Evolutionary conservation across 768 basidiomycete species (phyloP).

Genomic region (Suillus decipiens): DNA sequence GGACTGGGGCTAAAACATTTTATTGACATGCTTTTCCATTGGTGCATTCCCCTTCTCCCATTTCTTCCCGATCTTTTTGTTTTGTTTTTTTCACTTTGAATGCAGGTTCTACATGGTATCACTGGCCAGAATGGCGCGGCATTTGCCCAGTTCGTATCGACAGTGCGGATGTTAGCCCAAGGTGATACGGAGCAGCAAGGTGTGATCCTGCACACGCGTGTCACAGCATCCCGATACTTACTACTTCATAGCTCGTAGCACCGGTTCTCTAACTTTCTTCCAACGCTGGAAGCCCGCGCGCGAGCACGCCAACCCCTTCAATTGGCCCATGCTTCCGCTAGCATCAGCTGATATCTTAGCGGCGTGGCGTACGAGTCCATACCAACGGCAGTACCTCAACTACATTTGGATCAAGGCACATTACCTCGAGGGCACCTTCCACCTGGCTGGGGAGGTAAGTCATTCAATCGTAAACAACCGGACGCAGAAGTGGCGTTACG

Average conservation of each 20-base stretch:
- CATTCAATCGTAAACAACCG: background rate
- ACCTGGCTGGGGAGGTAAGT: conserved; percentile 3
- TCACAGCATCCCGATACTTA: background rate
- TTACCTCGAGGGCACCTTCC: conserved; percentile 18
- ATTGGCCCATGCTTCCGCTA: conserved; percentile 33
- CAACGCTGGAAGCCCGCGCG: conserved; percentile 34
- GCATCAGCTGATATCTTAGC: conserved; percentile 30
- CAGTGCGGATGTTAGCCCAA: conserved; percentile 25
- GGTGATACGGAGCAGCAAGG: conserved; percentile 29
- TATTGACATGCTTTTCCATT: conserved; percentile 5
- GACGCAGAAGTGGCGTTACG: background rate
- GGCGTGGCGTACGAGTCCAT: conserved; percentile 24
- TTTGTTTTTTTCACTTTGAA: background rate
- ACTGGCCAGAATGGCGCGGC: conserved; percentile 18
- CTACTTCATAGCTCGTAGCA: conserved; percentile 16
- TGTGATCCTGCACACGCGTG: conserved; percentile 14
- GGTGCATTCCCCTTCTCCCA: background rate
- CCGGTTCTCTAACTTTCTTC: conserved; percentile 29
- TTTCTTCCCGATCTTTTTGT: background rate
- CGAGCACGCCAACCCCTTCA: conserved; percentile 35
- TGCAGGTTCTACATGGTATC: conserved; percentile 28
- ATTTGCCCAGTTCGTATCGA: conserved; percentile 29
- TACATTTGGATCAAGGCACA: conserved; percentile 32
- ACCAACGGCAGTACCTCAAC: conserved; percentile 32
- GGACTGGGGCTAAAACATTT: background rate